These are phyloP conservation scores for Alternaria atra DNA, from an alignment of 2,329 filamentous ascomycete genomes.

Conservation along the genomic window DNA sequence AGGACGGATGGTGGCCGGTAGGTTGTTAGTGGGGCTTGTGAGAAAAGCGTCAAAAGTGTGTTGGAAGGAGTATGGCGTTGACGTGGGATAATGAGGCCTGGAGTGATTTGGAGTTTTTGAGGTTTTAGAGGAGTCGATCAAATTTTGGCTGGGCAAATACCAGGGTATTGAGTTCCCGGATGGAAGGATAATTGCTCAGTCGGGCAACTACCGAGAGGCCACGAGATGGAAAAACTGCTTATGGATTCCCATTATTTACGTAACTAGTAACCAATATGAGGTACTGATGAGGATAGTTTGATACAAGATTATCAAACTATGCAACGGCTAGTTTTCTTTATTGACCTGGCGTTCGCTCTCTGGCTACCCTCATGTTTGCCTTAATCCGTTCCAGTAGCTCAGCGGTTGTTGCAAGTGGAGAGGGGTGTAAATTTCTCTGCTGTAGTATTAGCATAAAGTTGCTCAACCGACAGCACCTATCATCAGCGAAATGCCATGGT, in stretches of 20 bases:
- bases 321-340: not conserved
- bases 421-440: constrained; percentile 71
- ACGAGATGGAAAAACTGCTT: not conserved
- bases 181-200: not conserved
- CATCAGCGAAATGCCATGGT: not conserved
- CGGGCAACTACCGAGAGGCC: constrained; percentile 2
- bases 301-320: not conserved
- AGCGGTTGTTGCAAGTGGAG: constrained; percentile 66
- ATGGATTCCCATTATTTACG: not conserved
- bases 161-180: not conserved
- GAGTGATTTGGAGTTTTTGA: constrained; percentile 4
- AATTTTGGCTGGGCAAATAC: not conserved
- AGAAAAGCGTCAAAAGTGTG: not conserved
- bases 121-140: accelerated
- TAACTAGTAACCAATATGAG: not conserved
- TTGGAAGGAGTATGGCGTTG: not conserved
- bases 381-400: constrained; percentile 74
- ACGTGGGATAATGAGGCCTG: constrained; percentile 3
- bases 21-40: not conserved
- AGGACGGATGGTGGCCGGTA: constrained; percentile 9
- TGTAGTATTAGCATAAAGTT: not conserved
- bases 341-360: constrained; percentile 22
- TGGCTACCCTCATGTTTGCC: constrained; percentile 67
- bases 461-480: not conserved
- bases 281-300: not conserved